These are phyloP conservation scores for Carpinus fangiana DNA, from an alignment of 306 rosid genomes.

Conservation along the genomic window DNA sequence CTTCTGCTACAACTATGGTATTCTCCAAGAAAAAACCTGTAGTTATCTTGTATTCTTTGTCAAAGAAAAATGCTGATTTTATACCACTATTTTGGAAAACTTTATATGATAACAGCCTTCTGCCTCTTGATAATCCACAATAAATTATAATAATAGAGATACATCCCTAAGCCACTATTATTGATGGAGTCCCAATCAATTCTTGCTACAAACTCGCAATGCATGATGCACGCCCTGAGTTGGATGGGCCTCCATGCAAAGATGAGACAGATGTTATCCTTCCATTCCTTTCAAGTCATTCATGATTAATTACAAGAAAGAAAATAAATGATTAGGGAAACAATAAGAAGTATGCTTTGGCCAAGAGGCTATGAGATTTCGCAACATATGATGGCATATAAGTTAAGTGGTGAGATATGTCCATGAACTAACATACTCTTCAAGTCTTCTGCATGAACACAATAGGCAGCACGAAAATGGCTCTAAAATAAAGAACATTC, in stretches of 20 bases:
- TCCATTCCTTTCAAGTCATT: conserved; percentile 8
- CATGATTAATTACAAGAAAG: background rate
- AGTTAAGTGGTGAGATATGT: background rate
- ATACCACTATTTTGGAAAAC: conserved; percentile 16
- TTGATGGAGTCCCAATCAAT: conserved; percentile 19
- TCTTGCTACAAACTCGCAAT: conserved; percentile 17
- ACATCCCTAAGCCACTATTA: conserved; percentile 9
- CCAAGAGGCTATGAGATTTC: background rate
- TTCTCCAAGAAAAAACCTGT: conserved; percentile 93
- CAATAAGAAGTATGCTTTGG: background rate
- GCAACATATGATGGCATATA: background rate
- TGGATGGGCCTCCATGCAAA: background rate
- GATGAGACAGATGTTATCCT: background rate
- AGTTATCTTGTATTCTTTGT: conserved; percentile 85
- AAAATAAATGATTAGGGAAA: background rate
- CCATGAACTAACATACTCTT: background rate
- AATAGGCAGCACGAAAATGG: background rate
- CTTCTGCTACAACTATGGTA: conserved; percentile 92
- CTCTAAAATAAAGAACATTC: background rate
- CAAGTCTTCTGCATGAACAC: background rate
- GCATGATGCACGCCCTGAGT: conserved; percentile 11
- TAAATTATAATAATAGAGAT: conserved; percentile 2
- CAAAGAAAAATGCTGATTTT: conserved; percentile 50
- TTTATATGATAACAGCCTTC: conserved; percentile 2
- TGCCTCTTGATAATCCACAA: conserved; percentile 8